A percentile compares a stretch with the other conserved stretches of the same genome.
These are phyloP conservation scores for Sarcomyxa edulis DNA, from an alignment of 768 basidiomycete genomes.

Conservation along the genomic window DNA sequence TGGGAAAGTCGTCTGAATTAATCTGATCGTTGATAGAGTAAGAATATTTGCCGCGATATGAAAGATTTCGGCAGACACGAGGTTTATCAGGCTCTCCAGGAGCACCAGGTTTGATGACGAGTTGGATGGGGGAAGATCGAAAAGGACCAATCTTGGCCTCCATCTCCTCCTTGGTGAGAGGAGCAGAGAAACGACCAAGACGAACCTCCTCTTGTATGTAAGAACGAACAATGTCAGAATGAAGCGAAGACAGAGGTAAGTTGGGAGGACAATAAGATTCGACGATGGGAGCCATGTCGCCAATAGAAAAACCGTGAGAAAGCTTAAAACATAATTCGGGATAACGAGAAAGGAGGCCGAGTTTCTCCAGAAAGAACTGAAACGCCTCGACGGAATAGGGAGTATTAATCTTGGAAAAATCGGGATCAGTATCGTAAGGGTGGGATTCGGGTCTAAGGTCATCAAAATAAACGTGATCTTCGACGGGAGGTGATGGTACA, in stretches of 20 bases:
- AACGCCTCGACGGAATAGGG: background rate
- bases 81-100: too few species aligned
- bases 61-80: too few species aligned
- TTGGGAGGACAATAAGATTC: background rate
- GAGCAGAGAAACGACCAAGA: conserved; percentile 7
- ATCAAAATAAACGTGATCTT: too few species aligned
- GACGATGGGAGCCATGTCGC: background rate
- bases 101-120: too few species aligned
- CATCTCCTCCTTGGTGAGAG: conserved; percentile 2
- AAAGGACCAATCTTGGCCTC: conserved; percentile 5
- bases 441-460: too few species aligned
- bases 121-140: background rate
- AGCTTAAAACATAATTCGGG: background rate
- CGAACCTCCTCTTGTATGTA: conserved; percentile 5
- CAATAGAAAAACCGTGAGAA: background rate
- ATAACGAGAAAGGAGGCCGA: background rate
- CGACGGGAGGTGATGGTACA: too few species aligned
- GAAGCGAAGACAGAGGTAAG: background rate
- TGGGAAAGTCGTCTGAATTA: too few species aligned
- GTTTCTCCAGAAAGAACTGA: background rate
- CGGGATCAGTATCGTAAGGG: too few species aligned
- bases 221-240: conserved; percentile 1
- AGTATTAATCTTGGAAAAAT: conserved; percentile 15
- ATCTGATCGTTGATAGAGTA: too few species aligned
- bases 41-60: too few species aligned